A percentile compares a stretch with the other conserved stretches of the same genome.
Conservation (phyloP, 163 green algal genomes). For the Chlamydomonas reinhardtii region DNA sequence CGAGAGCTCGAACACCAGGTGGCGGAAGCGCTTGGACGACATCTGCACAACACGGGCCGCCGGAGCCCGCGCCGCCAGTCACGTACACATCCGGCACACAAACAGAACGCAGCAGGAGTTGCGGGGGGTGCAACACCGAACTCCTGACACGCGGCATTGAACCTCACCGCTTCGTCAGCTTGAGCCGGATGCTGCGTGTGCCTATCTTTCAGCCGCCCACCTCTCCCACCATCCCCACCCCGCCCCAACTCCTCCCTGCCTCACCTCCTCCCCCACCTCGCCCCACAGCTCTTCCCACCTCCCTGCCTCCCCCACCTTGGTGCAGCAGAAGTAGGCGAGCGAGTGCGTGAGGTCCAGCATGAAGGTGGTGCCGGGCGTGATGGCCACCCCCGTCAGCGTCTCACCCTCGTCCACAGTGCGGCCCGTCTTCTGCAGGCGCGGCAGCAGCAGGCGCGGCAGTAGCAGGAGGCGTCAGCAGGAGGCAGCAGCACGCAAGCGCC, state of each 20-base stretch:
- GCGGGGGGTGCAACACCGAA: too few relatives aligned
- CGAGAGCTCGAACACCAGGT: slow-evolving; percentile 85
- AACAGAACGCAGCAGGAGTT: too few relatives aligned
- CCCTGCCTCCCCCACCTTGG: slow-evolving; percentile 3
- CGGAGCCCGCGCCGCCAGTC: too few relatives aligned
- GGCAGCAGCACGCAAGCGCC: too few relatives aligned
- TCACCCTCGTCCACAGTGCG: slow-evolving; percentile 24
- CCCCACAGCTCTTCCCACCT: not conserved
- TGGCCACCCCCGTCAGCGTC: slow-evolving; percentile 52
- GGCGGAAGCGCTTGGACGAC: slow-evolving; percentile 36
- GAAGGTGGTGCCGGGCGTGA: slow-evolving; percentile 88
- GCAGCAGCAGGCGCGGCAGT: too few relatives aligned
- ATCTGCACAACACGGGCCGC: too few relatives aligned
- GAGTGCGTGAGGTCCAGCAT: slow-evolving; percentile 83
- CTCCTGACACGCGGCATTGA: too few relatives aligned
- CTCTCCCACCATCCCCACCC: not conserved
- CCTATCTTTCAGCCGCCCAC: too few relatives aligned
- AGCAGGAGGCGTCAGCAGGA: too few relatives aligned
- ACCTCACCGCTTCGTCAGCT: too few relatives aligned
- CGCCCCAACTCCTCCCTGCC: not conserved
- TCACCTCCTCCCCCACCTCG: not conserved
- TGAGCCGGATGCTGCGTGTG: too few relatives aligned
- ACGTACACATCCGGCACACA: not conserved
- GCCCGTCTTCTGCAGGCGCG: slow-evolving; percentile 1
- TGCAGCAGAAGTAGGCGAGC: slow-evolving; percentile 77